Evolutionary conservation across 192 early-diverging fungal genomes (phyloP).

Genomic region (Helicostylum pulchrum): DNA sequence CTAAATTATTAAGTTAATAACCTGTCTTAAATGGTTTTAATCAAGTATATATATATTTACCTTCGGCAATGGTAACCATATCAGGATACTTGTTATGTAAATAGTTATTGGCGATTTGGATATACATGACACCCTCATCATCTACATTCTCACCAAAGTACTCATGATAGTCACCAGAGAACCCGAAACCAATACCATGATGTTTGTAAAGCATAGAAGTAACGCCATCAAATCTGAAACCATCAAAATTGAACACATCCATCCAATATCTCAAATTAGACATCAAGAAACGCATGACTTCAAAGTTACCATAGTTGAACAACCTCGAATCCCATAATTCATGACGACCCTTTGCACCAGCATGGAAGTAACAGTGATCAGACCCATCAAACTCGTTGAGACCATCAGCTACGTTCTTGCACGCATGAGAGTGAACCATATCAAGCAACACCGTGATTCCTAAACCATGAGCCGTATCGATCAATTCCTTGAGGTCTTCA

Average conservation of each 20-base stretch:
- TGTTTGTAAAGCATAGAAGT: conserved; percentile 96
- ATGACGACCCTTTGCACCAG: conserved; percentile 78
- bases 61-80: conserved; percentile 89
- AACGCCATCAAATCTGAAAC: conserved; percentile 98
- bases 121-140: conserved; percentile 80
- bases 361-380: conserved; percentile 96
- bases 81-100: conserved; percentile 77
- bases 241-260: conserved; percentile 87
- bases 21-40: too few species aligned
- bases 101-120: conserved; percentile 90
- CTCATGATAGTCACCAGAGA: conserved; percentile 90
- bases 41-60: conserved; percentile 30
- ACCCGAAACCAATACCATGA: conserved; percentile 92
- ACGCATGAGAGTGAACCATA: conserved; percentile 95
- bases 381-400: conserved; percentile 95
- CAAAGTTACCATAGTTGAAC: conserved; percentile 94
- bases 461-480: conserved; percentile 87
- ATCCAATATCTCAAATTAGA: conserved; percentile 96
- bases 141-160: conserved; percentile 90
- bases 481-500: conserved; percentile 87
- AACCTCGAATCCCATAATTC: conserved; percentile 91
- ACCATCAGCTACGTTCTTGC: conserved; percentile 93
- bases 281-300: conserved; percentile 89
- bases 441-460: conserved; percentile 89
- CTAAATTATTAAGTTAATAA: conserved; percentile 35